A percentile compares a stretch with the other conserved stretches of the same genome.
Evolutionary conservation across 2,329 filamentous ascomycete genomes (phyloP).

Genomic region (Pseudocercospora fuligena): DNA sequence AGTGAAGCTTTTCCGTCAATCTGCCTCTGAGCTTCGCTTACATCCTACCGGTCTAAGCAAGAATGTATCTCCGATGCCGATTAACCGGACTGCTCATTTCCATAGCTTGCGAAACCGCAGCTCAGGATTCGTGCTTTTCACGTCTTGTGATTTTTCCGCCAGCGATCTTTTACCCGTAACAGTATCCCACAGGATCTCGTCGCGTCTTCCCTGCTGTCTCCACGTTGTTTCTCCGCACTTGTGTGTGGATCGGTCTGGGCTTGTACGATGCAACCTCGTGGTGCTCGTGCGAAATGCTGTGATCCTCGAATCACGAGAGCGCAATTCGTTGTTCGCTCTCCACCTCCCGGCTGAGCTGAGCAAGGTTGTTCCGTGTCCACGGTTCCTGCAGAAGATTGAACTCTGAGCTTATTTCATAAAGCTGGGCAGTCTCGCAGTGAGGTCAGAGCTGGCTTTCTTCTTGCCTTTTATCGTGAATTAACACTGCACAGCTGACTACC

Average conservation of each 20-base stretch:
- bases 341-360: slow-evolving; percentile 8
- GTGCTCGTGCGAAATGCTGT: neutral
- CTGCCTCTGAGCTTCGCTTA: neutral
- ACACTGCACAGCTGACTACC: neutral
- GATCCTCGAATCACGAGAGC: neutral
- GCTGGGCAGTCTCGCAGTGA: slow-evolving; percentile 15
- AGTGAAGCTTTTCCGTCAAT: neutral
- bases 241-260: slow-evolving; percentile 4
- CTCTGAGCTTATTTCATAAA: slow-evolving; percentile 21
- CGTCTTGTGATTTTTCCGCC: slow-evolving; percentile 9
- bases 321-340: neutral
- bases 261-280: neutral
- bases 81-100: slow-evolving; percentile 6
- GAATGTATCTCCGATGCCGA: slow-evolving; percentile 5
- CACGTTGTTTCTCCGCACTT: slow-evolving; percentile 13
- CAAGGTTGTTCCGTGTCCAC: slow-evolving; percentile 8
- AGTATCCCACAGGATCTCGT: neutral
- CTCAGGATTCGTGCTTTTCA: slow-evolving; percentile 10
- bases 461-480: neutral
- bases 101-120: neutral
- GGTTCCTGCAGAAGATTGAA: slow-evolving; percentile 26
- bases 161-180: slow-evolving; percentile 6
- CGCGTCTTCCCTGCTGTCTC: neutral
- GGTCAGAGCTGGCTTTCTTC: slow-evolving; percentile 11
- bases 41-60: neutral